Base-by-base conservation (phyloP, 768 basidiomycete genomes). In the Nevesoporus exiguus region DNA sequence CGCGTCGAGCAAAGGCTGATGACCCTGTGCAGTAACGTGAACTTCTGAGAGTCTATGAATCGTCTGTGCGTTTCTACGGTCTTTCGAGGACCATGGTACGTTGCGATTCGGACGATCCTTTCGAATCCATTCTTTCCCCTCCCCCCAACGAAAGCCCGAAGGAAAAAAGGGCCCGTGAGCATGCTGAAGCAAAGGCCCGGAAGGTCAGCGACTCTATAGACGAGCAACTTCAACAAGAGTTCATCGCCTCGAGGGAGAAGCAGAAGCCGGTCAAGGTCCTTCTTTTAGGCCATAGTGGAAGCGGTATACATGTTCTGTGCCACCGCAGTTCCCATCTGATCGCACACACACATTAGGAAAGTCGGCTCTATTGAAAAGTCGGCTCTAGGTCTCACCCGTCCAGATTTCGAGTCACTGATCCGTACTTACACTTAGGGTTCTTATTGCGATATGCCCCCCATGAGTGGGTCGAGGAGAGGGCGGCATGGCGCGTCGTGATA, bases 331-430 rank as follows among this genome's bases (percentile, higher is more conserved):
- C 47, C 42, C 49, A 27, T 27, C 54, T 58, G 11, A 56, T 25
- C 27, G 19, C 27, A 17, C 34, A 6, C 30, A n/a, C 34, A 50
- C 17, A 19, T 36, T 30, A 74, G 74, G 85, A 29, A 91, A 91
- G 69, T 88, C 86, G 0, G 86, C 88, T 21, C 88, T 87, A 0
- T 64, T 91, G 51, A 91, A 91, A 72, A 90, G 88, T 89, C 59
- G 46, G 76, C 54, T 30, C 51, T 11, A 21, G 39, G 7, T 31
- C 42, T 29, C 27, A 10, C 7, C 8, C 25, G 22, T 19, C 15
- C 21, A 11, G 21, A 22, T 8, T 6, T 3, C 19, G 6, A 24
- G 1, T 1, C 24, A 5, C 42, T 58, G 34, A 62, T 24, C n/a
- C 4, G 8, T 2, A n/a, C 4, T 13, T 21, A 7, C 25, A 0